phyloP scores from a whole-genome alignment of 2,329 filamentous ascomycete species.

The Aspergillus viridinutans region DNA sequence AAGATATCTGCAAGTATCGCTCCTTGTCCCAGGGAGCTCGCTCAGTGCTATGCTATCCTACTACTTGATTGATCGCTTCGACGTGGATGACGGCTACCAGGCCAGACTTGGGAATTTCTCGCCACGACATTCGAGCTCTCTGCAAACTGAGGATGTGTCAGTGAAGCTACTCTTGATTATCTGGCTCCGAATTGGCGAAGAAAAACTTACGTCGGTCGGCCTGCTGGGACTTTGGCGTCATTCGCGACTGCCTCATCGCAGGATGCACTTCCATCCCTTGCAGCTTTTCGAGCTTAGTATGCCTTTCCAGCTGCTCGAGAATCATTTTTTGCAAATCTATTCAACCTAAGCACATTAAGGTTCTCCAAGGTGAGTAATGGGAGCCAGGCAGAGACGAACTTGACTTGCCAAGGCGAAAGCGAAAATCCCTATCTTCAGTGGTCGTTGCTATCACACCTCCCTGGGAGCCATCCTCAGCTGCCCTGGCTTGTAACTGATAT shows the following conservation, averaged over 20 bases:
- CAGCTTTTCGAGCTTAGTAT: conserved; percentile 21
- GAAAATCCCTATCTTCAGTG: background rate
- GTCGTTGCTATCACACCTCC: background rate
- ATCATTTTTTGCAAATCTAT: conserved; percentile 9
- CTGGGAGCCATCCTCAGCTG: conserved; percentile 3
- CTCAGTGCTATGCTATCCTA: background rate
- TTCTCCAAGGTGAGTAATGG: background rate
- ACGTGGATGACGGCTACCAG: conserved; percentile 6
- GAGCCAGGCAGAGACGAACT: background rate
- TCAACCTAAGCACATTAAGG: background rate
- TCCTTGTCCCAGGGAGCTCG: background rate
- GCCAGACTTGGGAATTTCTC: conserved; percentile 6
- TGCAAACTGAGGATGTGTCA: conserved; percentile 14
- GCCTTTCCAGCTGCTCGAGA: conserved; percentile 17
- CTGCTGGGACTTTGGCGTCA: conserved; percentile 22
- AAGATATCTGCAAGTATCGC: background rate
- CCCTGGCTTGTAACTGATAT: conserved; percentile 3
- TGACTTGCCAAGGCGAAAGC: background rate
- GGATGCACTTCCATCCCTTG: conserved; percentile 19
- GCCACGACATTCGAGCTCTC: conserved; percentile 14
- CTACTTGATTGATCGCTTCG: background rate
- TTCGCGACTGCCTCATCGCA: conserved; percentile 21
- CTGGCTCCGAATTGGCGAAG: background rate
- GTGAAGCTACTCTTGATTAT: conserved; percentile 1
- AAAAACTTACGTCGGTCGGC: conserved; percentile 28